phyloP scores from a whole-genome alignment of 1,284 basidiomycete genomes.

The Sporisorium exsertum region DNA sequence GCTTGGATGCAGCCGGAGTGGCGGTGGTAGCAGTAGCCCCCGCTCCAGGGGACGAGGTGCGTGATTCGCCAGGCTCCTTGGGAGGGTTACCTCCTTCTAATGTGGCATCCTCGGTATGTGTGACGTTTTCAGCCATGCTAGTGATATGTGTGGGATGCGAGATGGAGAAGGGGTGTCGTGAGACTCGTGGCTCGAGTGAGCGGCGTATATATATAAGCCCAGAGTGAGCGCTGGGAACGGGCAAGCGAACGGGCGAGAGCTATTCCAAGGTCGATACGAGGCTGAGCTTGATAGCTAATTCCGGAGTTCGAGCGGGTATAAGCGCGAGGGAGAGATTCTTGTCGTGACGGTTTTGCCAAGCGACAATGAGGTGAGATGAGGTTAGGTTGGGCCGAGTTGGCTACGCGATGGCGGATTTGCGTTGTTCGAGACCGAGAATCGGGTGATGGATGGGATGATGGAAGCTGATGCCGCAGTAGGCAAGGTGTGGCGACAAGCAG shows the following conservation, averaged over 20 bases:
- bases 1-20: constrained; percentile 7
- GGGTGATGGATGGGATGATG: not conserved
- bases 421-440: not conserved
- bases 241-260: not conserved
- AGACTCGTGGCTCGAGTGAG: not conserved
- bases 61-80: constrained; percentile 46
- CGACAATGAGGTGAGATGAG: not conserved
- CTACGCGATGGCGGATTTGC: not conserved
- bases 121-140: constrained; percentile 22
- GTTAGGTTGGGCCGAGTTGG: not conserved
- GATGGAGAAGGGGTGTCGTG: not conserved
- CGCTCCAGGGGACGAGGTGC: constrained; percentile 1
- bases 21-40: constrained; percentile 3
- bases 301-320: not conserved
- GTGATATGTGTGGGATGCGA: not conserved
- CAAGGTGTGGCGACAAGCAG: not conserved
- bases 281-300: not conserved
- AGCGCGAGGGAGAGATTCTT: not conserved
- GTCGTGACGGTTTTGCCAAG: not conserved
- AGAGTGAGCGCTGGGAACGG: not conserved
- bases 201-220: not conserved
- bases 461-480: not conserved
- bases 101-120: constrained; percentile 42
- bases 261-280: not conserved
- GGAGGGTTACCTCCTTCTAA: constrained; percentile 42